A percentile compares a stretch with the other conserved stretches of the same genome.
Conservation (phyloP, 2,329 filamentous ascomycete genomes). For the Tolypocladium inflatum region DNA sequence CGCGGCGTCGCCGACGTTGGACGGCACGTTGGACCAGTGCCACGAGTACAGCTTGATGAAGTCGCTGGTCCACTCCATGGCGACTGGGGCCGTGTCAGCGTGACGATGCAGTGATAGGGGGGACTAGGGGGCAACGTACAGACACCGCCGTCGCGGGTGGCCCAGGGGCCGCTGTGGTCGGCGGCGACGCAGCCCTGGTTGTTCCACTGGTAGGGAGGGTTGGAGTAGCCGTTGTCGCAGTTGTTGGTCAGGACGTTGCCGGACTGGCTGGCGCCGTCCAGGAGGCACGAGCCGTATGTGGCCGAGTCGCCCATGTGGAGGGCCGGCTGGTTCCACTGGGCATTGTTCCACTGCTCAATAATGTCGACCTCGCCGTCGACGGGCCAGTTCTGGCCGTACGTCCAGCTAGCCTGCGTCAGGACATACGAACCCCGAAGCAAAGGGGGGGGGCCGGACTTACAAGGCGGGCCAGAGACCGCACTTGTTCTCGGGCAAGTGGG, state of each 20-base stretch:
- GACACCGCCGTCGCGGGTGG: constrained; percentile 25
- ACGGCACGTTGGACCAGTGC: constrained; percentile 19
- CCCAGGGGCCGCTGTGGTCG: constrained; percentile 29
- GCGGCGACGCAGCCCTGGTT: constrained; percentile 31
- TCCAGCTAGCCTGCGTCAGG: constrained; percentile 27
- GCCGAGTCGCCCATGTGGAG: constrained; percentile 38
- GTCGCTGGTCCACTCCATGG: constrained; percentile 31
- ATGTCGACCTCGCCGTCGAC: constrained; percentile 56
- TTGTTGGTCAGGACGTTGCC: constrained; percentile 22
- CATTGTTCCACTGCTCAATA: constrained; percentile 55
- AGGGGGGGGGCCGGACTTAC: constrained; percentile 23
- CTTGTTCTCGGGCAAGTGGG: constrained; percentile 54
- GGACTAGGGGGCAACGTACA: constrained; percentile 26
- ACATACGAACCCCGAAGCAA: neutral
- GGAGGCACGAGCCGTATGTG: constrained; percentile 23
- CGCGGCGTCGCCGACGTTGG: constrained; percentile 23
- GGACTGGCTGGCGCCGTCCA: constrained; percentile 19
- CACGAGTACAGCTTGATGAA: constrained; percentile 33
- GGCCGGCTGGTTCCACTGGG: constrained; percentile 44
- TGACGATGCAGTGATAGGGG: neutral
- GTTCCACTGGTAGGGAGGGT: constrained; percentile 19
- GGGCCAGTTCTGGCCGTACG: constrained; percentile 47
- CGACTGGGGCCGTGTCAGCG: constrained; percentile 14
- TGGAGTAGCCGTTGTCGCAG: constrained; percentile 30
- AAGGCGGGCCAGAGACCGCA: constrained; percentile 69